phyloP scores from a whole-genome alignment of 2,329 filamentous ascomycete species.

The Cryphonectria japonica region DNA sequence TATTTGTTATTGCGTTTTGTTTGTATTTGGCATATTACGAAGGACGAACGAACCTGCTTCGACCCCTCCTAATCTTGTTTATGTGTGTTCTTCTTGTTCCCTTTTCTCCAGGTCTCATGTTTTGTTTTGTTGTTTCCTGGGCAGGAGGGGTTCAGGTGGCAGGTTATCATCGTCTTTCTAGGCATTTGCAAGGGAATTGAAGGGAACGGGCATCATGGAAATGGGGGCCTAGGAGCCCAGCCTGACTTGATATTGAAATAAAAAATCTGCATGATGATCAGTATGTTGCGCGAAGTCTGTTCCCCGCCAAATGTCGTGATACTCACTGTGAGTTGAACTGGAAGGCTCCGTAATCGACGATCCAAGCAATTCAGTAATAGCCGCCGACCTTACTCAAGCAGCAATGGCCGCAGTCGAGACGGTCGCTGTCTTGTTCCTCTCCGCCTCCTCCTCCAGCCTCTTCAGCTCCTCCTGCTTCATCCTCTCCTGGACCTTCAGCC shows the following conservation, averaged over 20 bases:
- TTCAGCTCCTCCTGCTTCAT: constrained; percentile 56
- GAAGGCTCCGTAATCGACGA: background rate
- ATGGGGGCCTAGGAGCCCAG: background rate
- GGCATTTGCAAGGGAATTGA: background rate
- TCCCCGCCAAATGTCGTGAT: background rate
- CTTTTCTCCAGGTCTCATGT: too few relatives aligned
- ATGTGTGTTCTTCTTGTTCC: background rate
- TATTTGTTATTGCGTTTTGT: background rate
- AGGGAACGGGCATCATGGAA: background rate
- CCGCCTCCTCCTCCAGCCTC: constrained; percentile 43
- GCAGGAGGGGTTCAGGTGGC: background rate
- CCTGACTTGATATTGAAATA: background rate
- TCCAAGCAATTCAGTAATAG: background rate
- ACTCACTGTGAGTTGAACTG: background rate
- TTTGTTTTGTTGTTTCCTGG: background rate
- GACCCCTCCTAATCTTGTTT: background rate
- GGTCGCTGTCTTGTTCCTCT: background rate
- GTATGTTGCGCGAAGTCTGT: background rate
- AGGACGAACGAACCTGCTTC: background rate
- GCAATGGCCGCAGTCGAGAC: too few relatives aligned
- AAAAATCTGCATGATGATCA: background rate
- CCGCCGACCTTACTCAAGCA: background rate
- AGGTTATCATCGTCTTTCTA: background rate
- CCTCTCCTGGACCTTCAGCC: constrained; percentile 50
- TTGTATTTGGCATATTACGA: background rate